Evolutionary conservation across 1,284 basidiomycete species (phyloP), one percentile per base, ranked within the genome.

Genomic region (Caloboletus inedulis): DNA sequence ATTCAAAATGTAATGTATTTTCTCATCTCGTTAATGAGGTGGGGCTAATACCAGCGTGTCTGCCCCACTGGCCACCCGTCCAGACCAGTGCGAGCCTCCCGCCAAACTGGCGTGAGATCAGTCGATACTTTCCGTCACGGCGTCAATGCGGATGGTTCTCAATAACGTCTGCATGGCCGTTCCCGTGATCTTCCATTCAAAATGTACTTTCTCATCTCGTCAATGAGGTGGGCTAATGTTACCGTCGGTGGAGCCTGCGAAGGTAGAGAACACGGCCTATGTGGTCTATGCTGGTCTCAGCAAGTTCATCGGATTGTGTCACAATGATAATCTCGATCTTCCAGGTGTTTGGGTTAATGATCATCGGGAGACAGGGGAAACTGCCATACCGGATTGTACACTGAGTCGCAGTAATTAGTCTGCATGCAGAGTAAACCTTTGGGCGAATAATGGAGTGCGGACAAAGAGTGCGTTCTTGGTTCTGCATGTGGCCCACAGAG

Each of bases 291-390:
- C 77, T 1, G 59, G 73, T 4, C 68, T 64, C 45, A 75, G 75
- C 2, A 82, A 86, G 62, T 90, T 85, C 57, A 78, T 86, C 42
- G 82, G 89, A 84, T 92, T 49, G 82, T 91, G 4, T 91, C 89
- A 48, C 79, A 89, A 80, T 90, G 73, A 27, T 60, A 49, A 29
- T 31, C 40, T 50, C 4, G 18, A 36, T 3, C 9, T 16, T 36
- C 39, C 27, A 41, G 58, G 3, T 23, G 16, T 43, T 49, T 27
- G 16, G 25, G 13, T 27, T 18, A 31, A 5, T 54, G 37, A 44
- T 33, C 8, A 19, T 14, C 10, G 16, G 37, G 14, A 27, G 30
- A 37, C 23, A 23, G 23, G 23, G 23, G 5, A 23, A 23, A 23
- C 23, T 23, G 89, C 61, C 69, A 65, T 21, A 59, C 77, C 8